Evolutionary conservation across 2,329 filamentous ascomycete species (phyloP).

Genomic region (Stenocarpella maydis): DNA sequence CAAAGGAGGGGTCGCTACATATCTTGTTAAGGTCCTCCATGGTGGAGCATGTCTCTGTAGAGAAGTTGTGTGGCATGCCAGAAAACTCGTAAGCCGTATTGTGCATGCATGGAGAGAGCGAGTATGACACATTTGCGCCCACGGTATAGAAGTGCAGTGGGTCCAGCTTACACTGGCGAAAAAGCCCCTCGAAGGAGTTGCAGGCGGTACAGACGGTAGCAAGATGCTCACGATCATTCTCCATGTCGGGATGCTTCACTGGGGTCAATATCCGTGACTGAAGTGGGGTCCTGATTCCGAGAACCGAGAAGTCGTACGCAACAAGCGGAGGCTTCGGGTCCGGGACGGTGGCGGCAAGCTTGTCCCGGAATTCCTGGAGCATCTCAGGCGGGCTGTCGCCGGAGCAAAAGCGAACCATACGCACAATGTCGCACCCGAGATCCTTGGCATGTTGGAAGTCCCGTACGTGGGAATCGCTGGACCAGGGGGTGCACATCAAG

Average conservation of each 20-base stretch:
- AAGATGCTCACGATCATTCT: constrained; percentile 52
- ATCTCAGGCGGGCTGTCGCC: constrained; percentile 61
- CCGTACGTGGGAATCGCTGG: constrained; percentile 58
- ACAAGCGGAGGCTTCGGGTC: constrained; percentile 59
- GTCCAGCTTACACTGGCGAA: constrained; percentile 67
- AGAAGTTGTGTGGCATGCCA: constrained; percentile 73
- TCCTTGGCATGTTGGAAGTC: constrained; percentile 62
- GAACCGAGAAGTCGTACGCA: constrained; percentile 55
- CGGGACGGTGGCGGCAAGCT: constrained; percentile 51
- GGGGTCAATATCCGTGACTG: constrained; percentile 62
- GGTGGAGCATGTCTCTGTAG: constrained; percentile 65
- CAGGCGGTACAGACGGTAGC: constrained; percentile 61
- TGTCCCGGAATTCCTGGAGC: constrained; percentile 60
- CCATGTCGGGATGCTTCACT: constrained; percentile 54
- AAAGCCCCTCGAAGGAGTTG: constrained; percentile 66
- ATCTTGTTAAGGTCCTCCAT: constrained; percentile 68
- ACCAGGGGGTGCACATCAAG: constrained; percentile 61
- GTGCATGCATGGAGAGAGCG: constrained; percentile 77
- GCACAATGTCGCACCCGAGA: constrained; percentile 68
- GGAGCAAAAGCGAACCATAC: constrained; percentile 65
- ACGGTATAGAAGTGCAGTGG: constrained; percentile 75
- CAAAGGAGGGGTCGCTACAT: constrained; percentile 66
- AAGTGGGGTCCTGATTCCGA: constrained; percentile 51
- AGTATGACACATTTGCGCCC: constrained; percentile 73
- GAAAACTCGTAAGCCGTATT: constrained; percentile 71